Evolutionary conservation across 345 rosid genomes (phyloP).

Genomic region (Eucalyptus marginata): DNA sequence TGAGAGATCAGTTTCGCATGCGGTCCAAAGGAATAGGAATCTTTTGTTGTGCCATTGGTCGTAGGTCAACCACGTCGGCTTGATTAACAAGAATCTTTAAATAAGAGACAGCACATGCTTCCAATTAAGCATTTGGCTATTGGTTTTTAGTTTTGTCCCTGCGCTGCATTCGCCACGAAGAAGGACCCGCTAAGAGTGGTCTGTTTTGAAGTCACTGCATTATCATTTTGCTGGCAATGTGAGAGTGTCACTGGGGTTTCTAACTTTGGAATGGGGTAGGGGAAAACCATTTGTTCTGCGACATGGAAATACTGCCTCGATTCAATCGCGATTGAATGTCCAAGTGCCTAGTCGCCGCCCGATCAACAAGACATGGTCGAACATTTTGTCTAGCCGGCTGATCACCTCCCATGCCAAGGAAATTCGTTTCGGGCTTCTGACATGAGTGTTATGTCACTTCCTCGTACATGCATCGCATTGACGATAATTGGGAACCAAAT

Average conservation of each 20-base stretch:
- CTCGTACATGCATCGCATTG: not conserved
- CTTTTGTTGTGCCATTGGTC: not conserved
- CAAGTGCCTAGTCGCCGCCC: not conserved
- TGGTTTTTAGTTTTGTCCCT: not conserved
- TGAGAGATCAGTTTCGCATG: not conserved
- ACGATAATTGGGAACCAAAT: rapidly evolving
- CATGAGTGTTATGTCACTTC: not conserved
- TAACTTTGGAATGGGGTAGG: not conserved
- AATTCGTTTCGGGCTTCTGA: not conserved
- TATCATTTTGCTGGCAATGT: not conserved
- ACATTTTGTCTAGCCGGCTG: not conserved
- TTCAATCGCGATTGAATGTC: not conserved
- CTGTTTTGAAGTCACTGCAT: not conserved
- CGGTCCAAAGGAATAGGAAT: not conserved
- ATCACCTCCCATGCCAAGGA: not conserved
- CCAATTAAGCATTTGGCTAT: not conserved
- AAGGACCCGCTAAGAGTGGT: not conserved
- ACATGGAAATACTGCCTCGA: not conserved
- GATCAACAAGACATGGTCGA: not conserved
- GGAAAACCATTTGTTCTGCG: not conserved
- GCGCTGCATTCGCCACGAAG: not conserved
- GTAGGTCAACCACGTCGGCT: not conserved
- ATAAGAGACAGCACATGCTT: not conserved
- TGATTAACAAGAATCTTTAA: not conserved
- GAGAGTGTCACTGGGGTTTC: not conserved